These are phyloP conservation scores for Orobanche coerulescens DNA, from an alignment of 257 asterid species.

Conservation along the genomic window DNA sequence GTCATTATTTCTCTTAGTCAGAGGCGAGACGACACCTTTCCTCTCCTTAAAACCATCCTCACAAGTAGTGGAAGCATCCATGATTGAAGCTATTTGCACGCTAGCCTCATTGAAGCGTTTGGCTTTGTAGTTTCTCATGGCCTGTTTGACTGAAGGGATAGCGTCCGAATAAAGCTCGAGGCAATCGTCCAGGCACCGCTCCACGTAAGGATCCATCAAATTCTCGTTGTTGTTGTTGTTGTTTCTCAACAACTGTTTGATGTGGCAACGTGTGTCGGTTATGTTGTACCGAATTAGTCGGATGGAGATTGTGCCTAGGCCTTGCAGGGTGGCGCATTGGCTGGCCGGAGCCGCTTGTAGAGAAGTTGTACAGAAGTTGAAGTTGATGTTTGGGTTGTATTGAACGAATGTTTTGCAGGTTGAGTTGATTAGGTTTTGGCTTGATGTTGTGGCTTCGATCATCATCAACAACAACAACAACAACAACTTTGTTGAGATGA, in stretches of 20 bases:
- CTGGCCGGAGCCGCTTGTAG: slow-evolving; percentile 72
- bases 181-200: slow-evolving; percentile 44
- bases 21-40: slow-evolving; percentile 41
- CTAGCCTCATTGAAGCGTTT: slow-evolving; percentile 41
- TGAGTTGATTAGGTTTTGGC: slow-evolving; percentile 35
- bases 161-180: slow-evolving; percentile 53
- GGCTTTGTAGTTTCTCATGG: slow-evolving; percentile 35
- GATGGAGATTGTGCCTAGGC: slow-evolving; percentile 55
- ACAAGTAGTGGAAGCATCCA: slow-evolving; percentile 54
- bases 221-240: too few relatives aligned
- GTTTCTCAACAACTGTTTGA: slow-evolving; percentile 33
- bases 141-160: slow-evolving; percentile 30
- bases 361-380: slow-evolving; percentile 54
- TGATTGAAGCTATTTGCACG: slow-evolving; percentile 34
- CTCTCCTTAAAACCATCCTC: slow-evolving; percentile 56
- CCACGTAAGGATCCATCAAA: slow-evolving; percentile 22
- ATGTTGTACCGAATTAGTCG: slow-evolving; percentile 46
- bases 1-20: slow-evolving; percentile 39
- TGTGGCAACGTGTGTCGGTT: slow-evolving; percentile 53
- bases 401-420: slow-evolving; percentile 40
- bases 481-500: too few relatives aligned
- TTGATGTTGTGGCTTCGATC: slow-evolving; percentile 12
- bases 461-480: slow-evolving; percentile 18
- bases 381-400: slow-evolving; percentile 46
- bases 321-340: slow-evolving; percentile 44